Base-by-base conservation (phyloP, 441 rosid genomes). In the Populus hybrid region DNA sequence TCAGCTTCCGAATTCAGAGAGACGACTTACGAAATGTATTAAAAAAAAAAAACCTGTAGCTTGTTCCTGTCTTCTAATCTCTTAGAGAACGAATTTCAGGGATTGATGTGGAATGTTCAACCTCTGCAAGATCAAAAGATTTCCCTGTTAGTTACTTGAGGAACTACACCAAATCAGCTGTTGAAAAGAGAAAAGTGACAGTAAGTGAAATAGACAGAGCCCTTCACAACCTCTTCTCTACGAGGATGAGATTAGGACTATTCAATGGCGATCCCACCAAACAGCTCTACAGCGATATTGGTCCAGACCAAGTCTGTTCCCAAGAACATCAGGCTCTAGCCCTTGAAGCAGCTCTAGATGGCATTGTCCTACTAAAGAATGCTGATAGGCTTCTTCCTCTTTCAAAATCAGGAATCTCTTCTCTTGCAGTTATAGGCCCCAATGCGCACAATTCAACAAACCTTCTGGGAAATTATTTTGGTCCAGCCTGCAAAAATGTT, bases 191-290 rank as follows among this genome's bases (percentile, higher is more conserved):
- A 70, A 92, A 91, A 84, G 77, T 95, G 3, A 76, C 87, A 1
- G 94, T 82, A 77, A 76, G 84, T n/a, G 84, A 85, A 57, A 81
- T 95, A 30, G 87, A 93, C 81, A 85, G 90, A 86, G 98, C 99
- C 32, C 87, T 93, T 21, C 80, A 78, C 78, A 89, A 93, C 70
- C 94, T 92, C 70, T 92, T 95, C 81, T 78, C 94, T 1, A 82
- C 91, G 7, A 87, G 97, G 72, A 92, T 95, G 86, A 88, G 98
- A 84, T 83, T 93, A 72, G 98, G 99, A 42, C 88, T 93, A 50
- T 95, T 93, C 83, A 79, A 88, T 73, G 98, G 99, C 26, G 79
- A 90, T 78, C 95, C 97, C 26, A 80, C 64, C 0, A 81, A 81
- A 57, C 87, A 67, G 66, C 91, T 88, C 24, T 95, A 84, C 30